Percentiles rank a stretch among this genome's conserved stretches.
phyloP scores from a whole-genome alignment of 805 yeast genomes.

The Lipomyces anomalus region DNA sequence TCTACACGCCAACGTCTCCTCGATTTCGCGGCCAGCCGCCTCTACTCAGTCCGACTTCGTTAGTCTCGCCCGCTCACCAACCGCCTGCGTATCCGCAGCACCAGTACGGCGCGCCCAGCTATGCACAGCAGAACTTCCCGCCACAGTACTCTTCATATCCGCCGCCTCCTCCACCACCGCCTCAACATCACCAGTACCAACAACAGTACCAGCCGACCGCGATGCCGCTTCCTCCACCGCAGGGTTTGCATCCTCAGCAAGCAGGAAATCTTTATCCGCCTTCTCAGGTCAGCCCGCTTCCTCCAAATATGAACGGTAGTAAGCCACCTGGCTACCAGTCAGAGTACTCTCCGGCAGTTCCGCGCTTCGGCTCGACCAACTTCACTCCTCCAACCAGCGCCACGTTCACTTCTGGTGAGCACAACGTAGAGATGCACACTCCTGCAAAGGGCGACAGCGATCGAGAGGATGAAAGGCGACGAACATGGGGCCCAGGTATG shows the following conservation, averaged over 20 bases:
- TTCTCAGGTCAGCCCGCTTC: not conserved
- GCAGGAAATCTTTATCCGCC: not conserved
- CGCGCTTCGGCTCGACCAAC: conserved; percentile 1
- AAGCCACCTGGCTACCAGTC: not conserved
- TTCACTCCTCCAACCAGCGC: conserved; percentile 10
- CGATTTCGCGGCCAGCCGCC: conserved; percentile 1
- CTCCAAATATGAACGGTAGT: not conserved
- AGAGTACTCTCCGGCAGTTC: conserved; percentile 4
- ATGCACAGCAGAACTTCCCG: not conserved
- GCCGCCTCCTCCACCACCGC: not conserved
- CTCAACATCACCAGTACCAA: no score
- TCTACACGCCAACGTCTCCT: conserved; percentile 9
- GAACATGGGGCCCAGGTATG: conserved; percentile 3
- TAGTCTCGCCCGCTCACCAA: not conserved
- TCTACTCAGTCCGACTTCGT: not conserved
- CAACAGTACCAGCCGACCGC: no score
- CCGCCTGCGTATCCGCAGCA: not conserved
- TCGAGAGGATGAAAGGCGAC: not conserved
- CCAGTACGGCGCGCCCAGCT: not conserved
- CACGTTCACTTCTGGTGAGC: conserved; percentile 2
- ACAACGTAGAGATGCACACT: conserved; percentile 1
- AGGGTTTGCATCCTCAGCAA: no score
- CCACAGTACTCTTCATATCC: conserved; percentile 1
- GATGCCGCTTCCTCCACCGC: no score
- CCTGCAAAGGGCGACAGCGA: not conserved